Base-by-base conservation (phyloP, 805 yeast species). In the Nadsonia fulvescens region DNA sequence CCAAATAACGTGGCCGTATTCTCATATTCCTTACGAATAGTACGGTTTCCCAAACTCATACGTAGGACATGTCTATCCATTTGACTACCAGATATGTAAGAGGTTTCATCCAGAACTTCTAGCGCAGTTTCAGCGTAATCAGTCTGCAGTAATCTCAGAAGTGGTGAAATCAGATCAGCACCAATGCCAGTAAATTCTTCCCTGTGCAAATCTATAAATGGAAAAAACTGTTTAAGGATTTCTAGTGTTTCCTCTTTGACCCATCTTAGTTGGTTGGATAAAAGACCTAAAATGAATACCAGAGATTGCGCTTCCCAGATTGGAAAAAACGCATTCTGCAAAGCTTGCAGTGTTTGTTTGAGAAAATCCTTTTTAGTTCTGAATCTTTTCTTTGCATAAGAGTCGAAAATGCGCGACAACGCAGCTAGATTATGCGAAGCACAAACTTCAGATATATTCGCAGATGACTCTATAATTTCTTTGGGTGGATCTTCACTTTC, bases 141-240 rank as follows among this genome's bases (percentile, higher is more conserved):
- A 0, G 95, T 82, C 36, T 78, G 59, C 10, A 70, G 40, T 14
- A 89, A 55, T 29, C 96, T 59, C 37, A 89, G 55, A 25, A 91
- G 54, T 2, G 99, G 98, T 1, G 93, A 75, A 5, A 89, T 78
- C 28, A 89, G 54, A 43, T 89, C 98, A 0, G 98, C 96, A 4
- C 98, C 98, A 19, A 81, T 73, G 2, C 93, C 91, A 15, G 66
- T 61, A 43, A 82, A 82, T 39, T 75, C 92, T 11, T 74, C 78
- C 18, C 73, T 54, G 23, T 67, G 70, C 28, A 83, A 54, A 41
- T 89, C 83, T 9, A 82, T 71, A 32, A 66, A 56, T 2, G 93
- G 83, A 34, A 91, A 63, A 5, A 89, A 47, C 24, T 69, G 65
- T 39, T 74, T 72, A 36, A 89, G 58, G 2, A 82, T 49, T 27